Evolutionary conservation across 129 eudicot species (phyloP).

Genomic region (Chrysanthemum seticuspe): DNA sequence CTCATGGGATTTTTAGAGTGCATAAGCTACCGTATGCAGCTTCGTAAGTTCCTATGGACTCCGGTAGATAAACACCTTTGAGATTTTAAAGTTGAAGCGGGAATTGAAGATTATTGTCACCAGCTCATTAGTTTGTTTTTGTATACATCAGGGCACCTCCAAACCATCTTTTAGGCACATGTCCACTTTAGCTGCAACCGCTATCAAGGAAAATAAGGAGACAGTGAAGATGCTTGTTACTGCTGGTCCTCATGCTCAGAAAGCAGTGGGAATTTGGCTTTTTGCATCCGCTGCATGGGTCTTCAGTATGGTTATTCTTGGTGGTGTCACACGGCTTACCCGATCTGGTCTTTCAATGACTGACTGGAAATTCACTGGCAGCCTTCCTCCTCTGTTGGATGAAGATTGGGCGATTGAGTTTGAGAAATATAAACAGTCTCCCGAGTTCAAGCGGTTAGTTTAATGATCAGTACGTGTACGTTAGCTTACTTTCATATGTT

Average conservation of each 20-base stretch:
- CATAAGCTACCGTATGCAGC: no score
- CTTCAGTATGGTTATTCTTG: conserved; percentile 93
- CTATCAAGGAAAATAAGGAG: conserved; percentile 49
- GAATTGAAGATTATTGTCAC: neutral
- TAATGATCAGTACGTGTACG: conserved; percentile 33
- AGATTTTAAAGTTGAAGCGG: neutral
- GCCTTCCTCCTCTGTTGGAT: conserved; percentile 86
- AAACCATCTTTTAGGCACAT: conserved; percentile 49
- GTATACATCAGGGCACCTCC: conserved; percentile 46
- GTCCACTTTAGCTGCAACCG: conserved; percentile 51
- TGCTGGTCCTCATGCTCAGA: conserved; percentile 93
- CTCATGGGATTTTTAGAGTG: no score
- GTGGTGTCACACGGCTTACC: conserved; percentile 87
- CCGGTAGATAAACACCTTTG: neutral
- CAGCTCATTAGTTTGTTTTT: conserved; percentile 9
- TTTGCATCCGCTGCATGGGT: conserved; percentile 98
- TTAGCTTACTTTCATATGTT: conserved; percentile 1
- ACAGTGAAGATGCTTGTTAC: conserved; percentile 75
- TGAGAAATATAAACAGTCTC: conserved; percentile 96
- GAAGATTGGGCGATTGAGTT: conserved; percentile 87
- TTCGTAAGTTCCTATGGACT: neutral
- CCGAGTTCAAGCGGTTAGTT: conserved; percentile 94
- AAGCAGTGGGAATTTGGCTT: conserved; percentile 92
- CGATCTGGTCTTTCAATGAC: conserved; percentile 98
- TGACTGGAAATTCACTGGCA: conserved; percentile 93